Percentiles rank a stretch among this genome's conserved stretches.
These are phyloP conservation scores for Euphorbia pulcherrima DNA, from an alignment of 345 rosid genomes.

Conservation along the genomic window DNA sequence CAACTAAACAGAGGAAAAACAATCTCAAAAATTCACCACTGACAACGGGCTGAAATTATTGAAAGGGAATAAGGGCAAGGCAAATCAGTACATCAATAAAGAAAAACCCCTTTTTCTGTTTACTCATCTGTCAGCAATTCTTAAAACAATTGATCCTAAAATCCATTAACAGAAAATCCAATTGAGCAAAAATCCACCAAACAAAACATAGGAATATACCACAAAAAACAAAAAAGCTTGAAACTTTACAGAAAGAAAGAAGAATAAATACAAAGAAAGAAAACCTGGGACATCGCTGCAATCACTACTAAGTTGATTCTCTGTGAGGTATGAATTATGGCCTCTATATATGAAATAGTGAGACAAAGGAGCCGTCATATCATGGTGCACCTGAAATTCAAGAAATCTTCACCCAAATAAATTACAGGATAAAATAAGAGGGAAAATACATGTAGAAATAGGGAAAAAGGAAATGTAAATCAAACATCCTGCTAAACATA, in stretches of 20 bases:
- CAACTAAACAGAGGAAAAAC: conserved; percentile 3
- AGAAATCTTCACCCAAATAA: not conserved
- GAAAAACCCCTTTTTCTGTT: not conserved
- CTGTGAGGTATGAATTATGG: conserved; percentile 89
- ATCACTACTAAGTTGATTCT: conserved; percentile 90
- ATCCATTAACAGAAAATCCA: conserved; percentile 1
- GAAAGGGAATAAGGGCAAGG: too few relatives aligned
- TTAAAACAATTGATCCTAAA: conserved; percentile 4
- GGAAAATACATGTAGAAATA: not conserved
- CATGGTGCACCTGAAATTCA: conserved; percentile 70
- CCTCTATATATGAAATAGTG: conserved; percentile 89
- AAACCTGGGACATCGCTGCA: conserved; percentile 78
- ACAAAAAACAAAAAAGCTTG: not conserved
- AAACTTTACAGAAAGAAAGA: not conserved
- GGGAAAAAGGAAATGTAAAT: not conserved
- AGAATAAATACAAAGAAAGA: conserved; percentile 1
- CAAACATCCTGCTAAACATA: not conserved
- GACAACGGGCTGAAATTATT: not conserved
- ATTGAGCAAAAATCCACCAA: conserved; percentile 24
- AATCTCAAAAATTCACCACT: conserved; percentile 1
- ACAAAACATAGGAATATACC: not conserved
- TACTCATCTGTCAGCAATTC: not conserved
- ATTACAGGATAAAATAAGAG: not conserved
- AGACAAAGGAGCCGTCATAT: conserved; percentile 80
- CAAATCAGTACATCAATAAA: not conserved